Base-by-base conservation (phyloP, 768 basidiomycete species). In the Clathrus columnatus region DNA sequence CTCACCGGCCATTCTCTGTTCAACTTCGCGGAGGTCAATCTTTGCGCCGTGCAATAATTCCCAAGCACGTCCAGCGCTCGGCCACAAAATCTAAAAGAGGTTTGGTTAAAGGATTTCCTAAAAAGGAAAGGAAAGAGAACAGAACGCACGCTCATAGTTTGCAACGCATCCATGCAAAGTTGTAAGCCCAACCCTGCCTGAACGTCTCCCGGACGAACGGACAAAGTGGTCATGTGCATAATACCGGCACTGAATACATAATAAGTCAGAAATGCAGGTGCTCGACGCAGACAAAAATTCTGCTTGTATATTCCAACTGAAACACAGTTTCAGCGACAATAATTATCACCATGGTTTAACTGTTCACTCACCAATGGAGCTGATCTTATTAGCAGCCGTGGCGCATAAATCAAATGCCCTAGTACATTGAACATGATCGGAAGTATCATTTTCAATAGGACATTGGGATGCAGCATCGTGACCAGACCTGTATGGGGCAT, bases 371-470 rank as follows among this genome's bases (percentile, higher is more conserved):
- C 87, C 77, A 61, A 84, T 77, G 2, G 81, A 72, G 58, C 82
- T 83, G 51, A 89, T 73, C 60, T 86, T 83, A 46, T 76, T 78
- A 30, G 88, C 87, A 41, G 88, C 87, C 49, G 77, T 73, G 65
- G 87, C 83, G 16, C 85, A 83, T 14, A 87, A 70, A 63, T 90
- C 88, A 58, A 89, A 84, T 1, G 87, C 81, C 63, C 84, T 83
- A 53, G 79, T 67, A 23, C 81, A 80, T 7, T 73, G 61, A 0
- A 79, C 75, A 41, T 74, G 72, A 4, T 66, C 64, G 18, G 66
- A 66, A n/a, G 14, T 46, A 20, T 55, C 57, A 29, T 17, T 48
- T 24, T 58, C 54, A 24, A 29, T 44, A 20, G 53, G 42, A n/a
- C 55, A 28, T 23, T 32, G 29, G n/a, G 23, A 28, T 17, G 20